phyloP scores from a whole-genome alignment of 2,329 filamentous ascomycete genomes.

The Penicillium sp. region DNA sequence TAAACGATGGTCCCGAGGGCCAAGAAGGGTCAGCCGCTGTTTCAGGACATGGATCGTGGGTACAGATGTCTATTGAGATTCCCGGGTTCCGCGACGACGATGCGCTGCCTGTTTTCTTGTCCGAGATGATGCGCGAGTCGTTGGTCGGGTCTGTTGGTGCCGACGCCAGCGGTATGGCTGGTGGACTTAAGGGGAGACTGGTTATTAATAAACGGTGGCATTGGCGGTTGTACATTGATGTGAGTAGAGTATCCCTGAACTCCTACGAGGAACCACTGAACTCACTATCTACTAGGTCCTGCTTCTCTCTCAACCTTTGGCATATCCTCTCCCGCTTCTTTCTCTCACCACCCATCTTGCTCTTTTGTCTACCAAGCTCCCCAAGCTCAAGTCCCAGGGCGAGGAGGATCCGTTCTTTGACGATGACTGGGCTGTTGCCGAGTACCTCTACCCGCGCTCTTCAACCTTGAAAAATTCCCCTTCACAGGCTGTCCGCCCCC shows the following conservation, averaged over 20 bases:
- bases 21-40: constrained; percentile 23
- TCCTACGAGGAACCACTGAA: constrained; percentile 29
- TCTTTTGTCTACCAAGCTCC: constrained; percentile 78
- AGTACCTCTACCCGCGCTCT: constrained; percentile 64
- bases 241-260: constrained; percentile 39
- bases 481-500: constrained; percentile 55
- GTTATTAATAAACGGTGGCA: constrained; percentile 89
- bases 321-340: constrained; percentile 86
- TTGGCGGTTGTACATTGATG: constrained; percentile 94
- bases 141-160: constrained; percentile 59
- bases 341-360: constrained; percentile 92
- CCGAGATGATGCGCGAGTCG: constrained; percentile 82
- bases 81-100: constrained; percentile 89
- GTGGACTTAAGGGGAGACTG: constrained; percentile 63
- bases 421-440: constrained; percentile 89
- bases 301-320: constrained; percentile 84
- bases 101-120: constrained; percentile 76
- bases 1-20: constrained; percentile 21
- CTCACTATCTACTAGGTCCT: constrained; percentile 61
- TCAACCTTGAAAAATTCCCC: constrained; percentile 18
- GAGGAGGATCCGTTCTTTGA: constrained; percentile 97
- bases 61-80: constrained; percentile 87
- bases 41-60: constrained; percentile 61
- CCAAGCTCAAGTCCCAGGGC: constrained; percentile 75
- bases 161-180: constrained; percentile 64